phyloP scores from a whole-genome alignment of 2,329 filamentous ascomycete species.

The Ceratocystis harringtonii region DNA sequence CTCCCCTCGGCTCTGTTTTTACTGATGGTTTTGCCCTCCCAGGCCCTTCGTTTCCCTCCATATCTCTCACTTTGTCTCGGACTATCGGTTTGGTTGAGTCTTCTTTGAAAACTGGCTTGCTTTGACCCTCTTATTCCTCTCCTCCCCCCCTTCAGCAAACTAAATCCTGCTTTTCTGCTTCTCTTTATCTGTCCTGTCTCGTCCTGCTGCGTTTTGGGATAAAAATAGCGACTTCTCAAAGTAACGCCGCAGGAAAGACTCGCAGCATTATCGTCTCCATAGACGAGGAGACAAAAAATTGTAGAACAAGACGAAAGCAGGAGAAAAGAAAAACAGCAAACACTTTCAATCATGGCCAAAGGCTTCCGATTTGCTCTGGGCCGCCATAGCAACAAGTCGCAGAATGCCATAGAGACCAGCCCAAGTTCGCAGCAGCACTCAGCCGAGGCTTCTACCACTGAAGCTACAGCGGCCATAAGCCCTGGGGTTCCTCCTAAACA shows the following conservation, averaged over 20 bases:
- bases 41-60: slow-evolving; percentile 14
- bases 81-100: neutral
- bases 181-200: neutral
- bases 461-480: slow-evolving; percentile 19
- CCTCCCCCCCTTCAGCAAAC: neutral
- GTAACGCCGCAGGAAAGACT: neutral
- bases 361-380: slow-evolving; percentile 6
- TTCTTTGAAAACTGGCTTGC: neutral
- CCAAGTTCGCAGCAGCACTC: neutral
- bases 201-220: slow-evolving; percentile 1
- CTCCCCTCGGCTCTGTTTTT: neutral
- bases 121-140: neutral
- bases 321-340: neutral
- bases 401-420: slow-evolving; percentile 11
- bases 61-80: slow-evolving; percentile 8
- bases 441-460: neutral
- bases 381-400: slow-evolving; percentile 13
- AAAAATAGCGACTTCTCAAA: neutral
- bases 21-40: neutral
- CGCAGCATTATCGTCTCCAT: neutral
- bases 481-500: neutral
- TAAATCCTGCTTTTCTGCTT: neutral
- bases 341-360: slow-evolving; percentile 7
- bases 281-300: neutral
- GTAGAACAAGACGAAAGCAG: neutral